Percentiles rank a stretch among this genome's conserved stretches.
Conservation (phyloP, 768 basidiomycete species). For the Sistotremastrum suecicum region DNA sequence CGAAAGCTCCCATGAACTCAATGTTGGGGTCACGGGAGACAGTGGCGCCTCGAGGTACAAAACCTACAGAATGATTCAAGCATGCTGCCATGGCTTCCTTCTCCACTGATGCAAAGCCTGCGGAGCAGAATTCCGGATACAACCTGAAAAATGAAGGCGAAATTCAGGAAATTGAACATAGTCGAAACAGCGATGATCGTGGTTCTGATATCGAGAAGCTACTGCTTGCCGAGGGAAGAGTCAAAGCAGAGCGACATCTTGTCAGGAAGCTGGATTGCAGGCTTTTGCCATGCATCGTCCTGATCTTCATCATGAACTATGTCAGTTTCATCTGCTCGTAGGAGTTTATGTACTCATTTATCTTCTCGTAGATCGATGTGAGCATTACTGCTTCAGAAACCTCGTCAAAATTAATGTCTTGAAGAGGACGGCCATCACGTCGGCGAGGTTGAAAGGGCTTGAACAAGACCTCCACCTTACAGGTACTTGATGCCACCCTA, state of each 20-base stretch:
- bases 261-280: slow-evolving; percentile 42
- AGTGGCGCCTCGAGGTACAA: too few relatives aligned
- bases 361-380: not conserved
- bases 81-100: too few relatives aligned
- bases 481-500: slow-evolving; percentile 10
- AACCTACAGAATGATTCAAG: too few relatives aligned
- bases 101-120: too few relatives aligned
- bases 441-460: slow-evolving; percentile 26
- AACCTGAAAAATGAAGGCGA: too few relatives aligned
- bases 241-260: slow-evolving; percentile 23
- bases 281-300: slow-evolving; percentile 39
- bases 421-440: slow-evolving; percentile 16
- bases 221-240: slow-evolving; percentile 7
- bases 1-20: too few relatives aligned
- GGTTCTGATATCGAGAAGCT: not conserved
- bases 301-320: slow-evolving; percentile 55
- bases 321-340: slow-evolving; percentile 32
- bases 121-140: too few relatives aligned
- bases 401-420: too few relatives aligned
- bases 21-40: too few relatives aligned
- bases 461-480: slow-evolving; percentile 23
- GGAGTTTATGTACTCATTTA: not conserved
- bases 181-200: too few relatives aligned
- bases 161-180: too few relatives aligned
- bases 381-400: too few relatives aligned